Conservation (phyloP, 805 yeast species). For the Metschnikowia similis region DNA sequence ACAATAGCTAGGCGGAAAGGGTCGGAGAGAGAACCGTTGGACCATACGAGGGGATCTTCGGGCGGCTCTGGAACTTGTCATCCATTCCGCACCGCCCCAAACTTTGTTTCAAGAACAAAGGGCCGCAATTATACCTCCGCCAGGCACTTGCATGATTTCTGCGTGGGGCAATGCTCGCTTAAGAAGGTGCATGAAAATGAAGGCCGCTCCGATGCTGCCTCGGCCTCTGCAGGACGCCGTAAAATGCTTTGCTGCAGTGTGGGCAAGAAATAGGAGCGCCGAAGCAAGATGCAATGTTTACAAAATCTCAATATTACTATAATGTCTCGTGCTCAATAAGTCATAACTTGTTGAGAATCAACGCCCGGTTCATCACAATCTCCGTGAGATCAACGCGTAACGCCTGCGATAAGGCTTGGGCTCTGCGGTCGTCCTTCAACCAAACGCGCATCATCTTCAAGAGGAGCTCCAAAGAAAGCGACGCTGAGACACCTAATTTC, state of each 20-base stretch:
- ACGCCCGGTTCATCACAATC: conserved; percentile 29
- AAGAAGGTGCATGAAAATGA: neutral
- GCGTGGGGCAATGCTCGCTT: neutral
- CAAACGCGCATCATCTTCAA: conserved; percentile 25
- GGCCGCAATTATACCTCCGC: neutral
- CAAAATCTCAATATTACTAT: neutral
- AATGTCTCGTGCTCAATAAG: neutral
- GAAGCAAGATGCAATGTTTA: neutral
- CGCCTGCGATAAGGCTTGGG: conserved; percentile 17
- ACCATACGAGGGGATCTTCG: neutral
- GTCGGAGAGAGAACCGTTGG: neutral
- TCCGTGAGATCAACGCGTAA: conserved; percentile 27
- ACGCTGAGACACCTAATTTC: conserved; percentile 5
- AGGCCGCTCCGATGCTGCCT: neutral
- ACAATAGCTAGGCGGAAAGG: neutral
- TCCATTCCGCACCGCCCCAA: neutral
- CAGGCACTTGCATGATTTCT: conserved; percentile 1
- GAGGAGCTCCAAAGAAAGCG: conserved; percentile 23
- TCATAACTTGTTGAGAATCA: conserved; percentile 27
- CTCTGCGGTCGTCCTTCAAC: conserved; percentile 24
- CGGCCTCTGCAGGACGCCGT: neutral
- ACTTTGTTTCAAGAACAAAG: neutral
- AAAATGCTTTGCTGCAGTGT: neutral
- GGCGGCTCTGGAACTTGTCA: neutral
- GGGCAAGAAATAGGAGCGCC: neutral